Percentiles rank a stretch among this genome's conserved stretches.
phyloP scores from a whole-genome alignment of 192 early-diverging fungal genomes.

The Coemansia sp. region DNA sequence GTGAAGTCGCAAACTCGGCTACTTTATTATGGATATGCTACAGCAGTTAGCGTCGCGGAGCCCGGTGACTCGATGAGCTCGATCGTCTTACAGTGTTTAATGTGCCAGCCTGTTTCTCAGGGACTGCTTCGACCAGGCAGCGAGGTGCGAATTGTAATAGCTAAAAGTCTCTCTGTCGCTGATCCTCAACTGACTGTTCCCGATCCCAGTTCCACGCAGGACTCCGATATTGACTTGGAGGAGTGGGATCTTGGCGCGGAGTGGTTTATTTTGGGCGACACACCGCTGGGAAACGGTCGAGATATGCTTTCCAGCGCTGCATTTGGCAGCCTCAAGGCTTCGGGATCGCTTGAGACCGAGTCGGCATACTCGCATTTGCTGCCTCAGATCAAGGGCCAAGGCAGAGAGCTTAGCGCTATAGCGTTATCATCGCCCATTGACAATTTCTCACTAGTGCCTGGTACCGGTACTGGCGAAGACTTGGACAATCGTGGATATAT shows the following conservation, averaged over 20 bases:
- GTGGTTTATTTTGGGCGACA: constrained; percentile 53
- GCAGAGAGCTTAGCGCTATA: constrained; percentile 17
- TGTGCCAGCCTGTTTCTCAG: constrained; percentile 51
- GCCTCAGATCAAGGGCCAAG: not conserved
- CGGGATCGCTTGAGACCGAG: not conserved
- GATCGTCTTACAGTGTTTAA: constrained; percentile 35
- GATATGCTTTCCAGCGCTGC: constrained; percentile 21
- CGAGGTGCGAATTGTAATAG: constrained; percentile 30
- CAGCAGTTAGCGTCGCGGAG: not conserved
- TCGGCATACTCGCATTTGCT: not conserved
- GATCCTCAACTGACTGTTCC: not conserved
- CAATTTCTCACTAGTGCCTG: constrained; percentile 24
- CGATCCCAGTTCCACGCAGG: not conserved
- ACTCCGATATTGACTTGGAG: constrained; percentile 3
- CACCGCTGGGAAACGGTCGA: constrained; percentile 21
- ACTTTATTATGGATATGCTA: constrained; percentile 16
- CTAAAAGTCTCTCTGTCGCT: constrained; percentile 7
- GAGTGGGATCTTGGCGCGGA: constrained; percentile 49
- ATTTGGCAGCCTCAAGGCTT: constrained; percentile 6
- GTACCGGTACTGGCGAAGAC: constrained; percentile 26
- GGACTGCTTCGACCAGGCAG: constrained; percentile 22
- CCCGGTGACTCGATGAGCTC: not conserved
- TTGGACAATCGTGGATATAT: constrained; percentile 41
- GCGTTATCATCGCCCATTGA: constrained; percentile 20
- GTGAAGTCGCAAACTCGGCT: constrained; percentile 11